Evolutionary conservation across 2,329 filamentous ascomycete genomes (phyloP).

Genomic region (Talaromyces marneffei): DNA sequence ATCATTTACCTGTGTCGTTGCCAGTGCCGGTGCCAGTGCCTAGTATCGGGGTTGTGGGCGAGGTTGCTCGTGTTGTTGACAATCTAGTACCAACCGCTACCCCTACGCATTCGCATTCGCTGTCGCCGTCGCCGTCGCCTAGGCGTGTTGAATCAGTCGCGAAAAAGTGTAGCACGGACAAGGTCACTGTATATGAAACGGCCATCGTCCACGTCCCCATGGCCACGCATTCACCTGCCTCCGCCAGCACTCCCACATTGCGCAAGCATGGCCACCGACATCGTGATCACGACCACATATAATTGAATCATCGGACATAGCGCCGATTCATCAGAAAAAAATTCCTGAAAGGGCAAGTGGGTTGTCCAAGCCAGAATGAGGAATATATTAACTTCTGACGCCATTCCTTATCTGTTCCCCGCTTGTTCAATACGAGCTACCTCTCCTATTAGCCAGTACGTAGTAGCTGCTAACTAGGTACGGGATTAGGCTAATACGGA

Average conservation of each 20-base stretch:
- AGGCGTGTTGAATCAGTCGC: not conserved
- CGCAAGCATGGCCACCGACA: not conserved
- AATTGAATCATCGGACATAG: not conserved
- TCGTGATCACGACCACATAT: not conserved
- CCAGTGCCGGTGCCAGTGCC: slow-evolving; percentile 15
- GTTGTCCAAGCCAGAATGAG: not conserved
- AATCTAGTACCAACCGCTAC: slow-evolving; percentile 17
- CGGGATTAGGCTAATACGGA: not conserved
- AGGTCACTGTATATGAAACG: slow-evolving; percentile 28
- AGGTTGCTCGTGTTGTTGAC: not conserved
- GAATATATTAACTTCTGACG: not conserved
- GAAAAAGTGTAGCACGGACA: slow-evolving; percentile 11
- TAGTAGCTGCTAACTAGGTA: too few relatives aligned
- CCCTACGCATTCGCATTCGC: too few relatives aligned
- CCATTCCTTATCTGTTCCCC: not conserved
- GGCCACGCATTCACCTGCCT: slow-evolving; percentile 22
- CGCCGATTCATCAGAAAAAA: not conserved
- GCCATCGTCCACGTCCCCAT: slow-evolving; percentile 23
- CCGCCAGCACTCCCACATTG: not conserved
- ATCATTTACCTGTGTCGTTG: slow-evolving; percentile 9
- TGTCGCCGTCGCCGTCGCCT: slow-evolving; percentile 23
- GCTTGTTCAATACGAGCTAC: not conserved
- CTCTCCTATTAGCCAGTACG: too few relatives aligned
- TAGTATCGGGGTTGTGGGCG: not conserved
- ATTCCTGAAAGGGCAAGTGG: not conserved